These are phyloP conservation scores for Vitis hybrid DNA, from an alignment of 177 flowering plant genomes.

Conservation along the genomic window DNA sequence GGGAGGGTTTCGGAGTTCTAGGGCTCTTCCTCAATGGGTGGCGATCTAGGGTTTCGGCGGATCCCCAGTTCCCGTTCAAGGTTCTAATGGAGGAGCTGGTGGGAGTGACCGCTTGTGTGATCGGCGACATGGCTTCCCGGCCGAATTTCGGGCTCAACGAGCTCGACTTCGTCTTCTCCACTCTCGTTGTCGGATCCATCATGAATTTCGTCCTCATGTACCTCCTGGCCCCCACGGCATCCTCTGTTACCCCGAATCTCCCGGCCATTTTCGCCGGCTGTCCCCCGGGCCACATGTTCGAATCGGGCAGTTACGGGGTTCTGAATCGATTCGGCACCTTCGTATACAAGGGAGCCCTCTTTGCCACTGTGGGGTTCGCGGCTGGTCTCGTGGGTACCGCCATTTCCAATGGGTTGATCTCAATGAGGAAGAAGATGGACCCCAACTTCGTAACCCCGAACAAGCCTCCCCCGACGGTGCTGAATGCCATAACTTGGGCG, in stretches of 20 bases:
- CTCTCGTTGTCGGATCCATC: constrained; percentile 80
- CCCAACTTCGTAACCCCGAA: constrained; percentile 78
- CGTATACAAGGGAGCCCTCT: constrained; percentile 69
- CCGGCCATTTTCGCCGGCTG: constrained; percentile 66
- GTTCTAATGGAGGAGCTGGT: constrained; percentile 89
- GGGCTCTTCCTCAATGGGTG: constrained; percentile 72
- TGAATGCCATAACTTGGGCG: constrained; percentile 85
- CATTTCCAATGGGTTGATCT: constrained; percentile 69
- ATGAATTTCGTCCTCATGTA: constrained; percentile 85
- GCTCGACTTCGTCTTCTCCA: constrained; percentile 88
- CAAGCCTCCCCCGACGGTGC: constrained; percentile 74
- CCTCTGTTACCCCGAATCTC: constrained; percentile 17
- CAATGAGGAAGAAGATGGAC: constrained; percentile 81
- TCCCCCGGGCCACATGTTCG: constrained; percentile 86
- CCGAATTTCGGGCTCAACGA: constrained; percentile 92
- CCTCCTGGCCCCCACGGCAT: constrained; percentile 63
- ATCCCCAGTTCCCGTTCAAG: constrained; percentile 94
- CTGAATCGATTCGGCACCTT: constrained; percentile 72
- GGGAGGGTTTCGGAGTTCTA: constrained; percentile 35
- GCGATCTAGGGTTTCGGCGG: constrained; percentile 83
- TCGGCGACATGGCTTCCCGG: constrained; percentile 92
- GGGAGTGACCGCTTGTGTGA: constrained; percentile 67
- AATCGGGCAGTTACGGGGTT: constrained; percentile 56
- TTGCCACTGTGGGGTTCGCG: constrained; percentile 79
- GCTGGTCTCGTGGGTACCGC: constrained; percentile 82